Evolutionary conservation across 805 yeast genomes (phyloP), one percentile per base, ranked within the genome.

Genomic region (Yarrowia sp.): DNA sequence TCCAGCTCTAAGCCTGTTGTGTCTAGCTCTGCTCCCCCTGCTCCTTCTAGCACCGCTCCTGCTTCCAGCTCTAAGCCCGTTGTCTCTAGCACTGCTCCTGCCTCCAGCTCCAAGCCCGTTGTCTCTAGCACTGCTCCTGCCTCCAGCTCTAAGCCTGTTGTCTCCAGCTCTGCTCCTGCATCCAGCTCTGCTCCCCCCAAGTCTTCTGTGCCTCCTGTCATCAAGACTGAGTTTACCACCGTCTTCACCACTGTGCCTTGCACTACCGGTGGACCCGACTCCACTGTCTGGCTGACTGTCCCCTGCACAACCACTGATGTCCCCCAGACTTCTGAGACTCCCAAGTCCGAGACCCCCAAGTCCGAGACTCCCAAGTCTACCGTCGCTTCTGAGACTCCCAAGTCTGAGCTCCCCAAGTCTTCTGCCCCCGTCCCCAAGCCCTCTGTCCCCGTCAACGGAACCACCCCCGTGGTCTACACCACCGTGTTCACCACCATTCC

Each of bases 401-500:
- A 14, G 28, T 22, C 48, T 28, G 48, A 43, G 48, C 10, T 14
- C 33, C 48, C 48, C 33, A 13, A 22, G 32, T 10, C 33, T 10
- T 48, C 58, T 22, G 58, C 18, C 28, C 28, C 28, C 18, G 33
- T 11, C 1, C 44, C 61, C 31, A 38, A 35, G 31, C 45, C 61
- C 11, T 22, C 45, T 11, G n/a, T 14, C 10, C 35, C 44, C 45
- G 35, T 36, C 36, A 38, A 38, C 11, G 41, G 33, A 28, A 53
- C 60, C 7, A 53, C 43, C 31, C 38, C 45, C 22, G 47, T 53
- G 44, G 4, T 39, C 22, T 39, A 39, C 38, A 53, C 61, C 31
- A 53, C 61, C 8, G 61, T 39, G 6, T 32, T 53, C 47, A 39
- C 61, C 28, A 53, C 61, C 13, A 35, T 53, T 31, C 61, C 61